A percentile compares a stretch with the other conserved stretches of the same genome.
Evolutionary conservation across 306 rosid genomes (phyloP).

Genomic region (Betula pendula): DNA sequence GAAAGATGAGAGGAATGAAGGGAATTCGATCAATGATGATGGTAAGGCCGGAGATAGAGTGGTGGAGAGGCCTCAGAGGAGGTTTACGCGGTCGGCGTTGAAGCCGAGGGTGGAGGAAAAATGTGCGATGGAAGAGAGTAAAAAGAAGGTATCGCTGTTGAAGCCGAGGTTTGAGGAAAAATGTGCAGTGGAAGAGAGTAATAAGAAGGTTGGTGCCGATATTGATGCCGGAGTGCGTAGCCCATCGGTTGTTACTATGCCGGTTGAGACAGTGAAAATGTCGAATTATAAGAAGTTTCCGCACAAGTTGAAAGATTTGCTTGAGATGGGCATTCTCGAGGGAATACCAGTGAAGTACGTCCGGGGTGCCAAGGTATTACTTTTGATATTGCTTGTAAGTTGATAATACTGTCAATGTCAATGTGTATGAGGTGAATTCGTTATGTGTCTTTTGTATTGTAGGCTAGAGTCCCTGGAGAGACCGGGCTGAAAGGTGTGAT

Average conservation of each 20-base stretch:
- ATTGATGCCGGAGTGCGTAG: constrained; percentile 11
- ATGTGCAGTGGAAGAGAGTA: constrained; percentile 11
- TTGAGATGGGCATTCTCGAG: constrained; percentile 79
- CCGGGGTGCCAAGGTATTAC: constrained; percentile 67
- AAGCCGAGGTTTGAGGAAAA: constrained; percentile 39
- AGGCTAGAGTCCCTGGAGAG: constrained; percentile 60
- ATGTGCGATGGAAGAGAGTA: constrained; percentile 11
- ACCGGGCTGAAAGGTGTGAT: constrained; percentile 67
- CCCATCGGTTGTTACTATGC: constrained; percentile 8
- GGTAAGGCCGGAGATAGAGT: constrained; percentile 4
- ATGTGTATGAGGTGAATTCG: constrained; percentile 4
- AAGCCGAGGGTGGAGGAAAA: constrained; percentile 39
- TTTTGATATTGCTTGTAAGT: neutral
- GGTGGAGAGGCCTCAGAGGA: constrained; percentile 38
- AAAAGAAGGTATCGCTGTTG: constrained; percentile 40
- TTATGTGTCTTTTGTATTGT: constrained; percentile 13
- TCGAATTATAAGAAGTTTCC: constrained; percentile 57
- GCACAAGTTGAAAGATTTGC: constrained; percentile 68
- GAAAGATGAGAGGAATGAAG: constrained; percentile 19
- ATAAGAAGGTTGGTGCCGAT: constrained; percentile 7
- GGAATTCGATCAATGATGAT: neutral
- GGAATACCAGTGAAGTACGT: constrained; percentile 69
- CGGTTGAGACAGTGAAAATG: constrained; percentile 24
- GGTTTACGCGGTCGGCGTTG: constrained; percentile 70
- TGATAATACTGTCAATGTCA: neutral